phyloP scores from a whole-genome alignment of 1,284 basidiomycete genomes.

The Pascua sp. region DNA sequence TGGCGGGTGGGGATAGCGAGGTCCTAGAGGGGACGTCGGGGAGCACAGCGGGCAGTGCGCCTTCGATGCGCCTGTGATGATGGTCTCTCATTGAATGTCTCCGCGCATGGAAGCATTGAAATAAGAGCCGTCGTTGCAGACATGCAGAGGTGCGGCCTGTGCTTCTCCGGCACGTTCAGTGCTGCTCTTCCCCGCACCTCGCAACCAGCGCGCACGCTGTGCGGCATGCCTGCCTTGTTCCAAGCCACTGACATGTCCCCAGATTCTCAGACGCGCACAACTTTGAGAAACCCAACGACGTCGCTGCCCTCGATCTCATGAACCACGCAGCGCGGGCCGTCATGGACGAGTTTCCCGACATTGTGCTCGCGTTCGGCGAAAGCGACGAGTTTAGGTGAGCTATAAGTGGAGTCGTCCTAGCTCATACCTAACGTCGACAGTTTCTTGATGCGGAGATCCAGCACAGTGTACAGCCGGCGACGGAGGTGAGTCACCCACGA shows the following conservation, averaged over 20 bases:
- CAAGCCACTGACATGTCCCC: slow-evolving; percentile 7
- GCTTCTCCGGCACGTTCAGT: no score
- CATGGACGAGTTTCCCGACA: slow-evolving; percentile 76
- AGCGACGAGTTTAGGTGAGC: slow-evolving; percentile 91
- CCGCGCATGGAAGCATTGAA: no score
- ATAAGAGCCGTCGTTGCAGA: no score
- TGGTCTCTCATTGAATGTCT: no score
- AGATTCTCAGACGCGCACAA: slow-evolving; percentile 81
- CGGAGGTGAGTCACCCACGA: slow-evolving; percentile 52
- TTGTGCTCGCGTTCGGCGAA: slow-evolving; percentile 87
- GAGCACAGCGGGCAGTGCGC: no score
- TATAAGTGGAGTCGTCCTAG: not conserved
- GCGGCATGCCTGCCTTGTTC: no score
- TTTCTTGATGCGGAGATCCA: slow-evolving; percentile 76
- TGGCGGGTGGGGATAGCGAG: no score
- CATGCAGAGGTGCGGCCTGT: no score
- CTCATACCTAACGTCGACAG: slow-evolving; percentile 50
- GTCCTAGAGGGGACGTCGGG: no score
- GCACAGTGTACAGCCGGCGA: slow-evolving; percentile 77
- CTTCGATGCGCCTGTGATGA: no score
- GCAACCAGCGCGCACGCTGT: no score
- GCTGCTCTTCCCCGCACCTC: no score
- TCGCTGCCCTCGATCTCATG: slow-evolving; percentile 82
- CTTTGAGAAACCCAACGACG: slow-evolving; percentile 90
- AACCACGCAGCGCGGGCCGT: slow-evolving; percentile 79